Conservation (phyloP, 176 grass and related monocot genomes). For the Triticum turgidum region DNA sequence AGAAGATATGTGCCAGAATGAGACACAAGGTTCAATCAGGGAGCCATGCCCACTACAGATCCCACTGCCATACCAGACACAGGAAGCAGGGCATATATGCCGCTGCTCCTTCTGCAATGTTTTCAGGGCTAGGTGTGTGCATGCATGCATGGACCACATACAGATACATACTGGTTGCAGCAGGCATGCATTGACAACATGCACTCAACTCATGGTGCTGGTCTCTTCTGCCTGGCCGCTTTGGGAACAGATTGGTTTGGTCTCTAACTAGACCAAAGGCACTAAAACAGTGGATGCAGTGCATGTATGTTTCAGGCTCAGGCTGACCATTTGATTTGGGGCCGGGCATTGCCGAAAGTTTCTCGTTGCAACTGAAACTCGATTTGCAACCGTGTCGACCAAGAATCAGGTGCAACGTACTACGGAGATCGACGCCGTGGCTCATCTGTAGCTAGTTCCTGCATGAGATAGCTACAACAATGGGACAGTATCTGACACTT, state of each 20-base stretch:
- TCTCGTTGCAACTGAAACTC: slow-evolving; percentile 22
- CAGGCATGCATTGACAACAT: neutral
- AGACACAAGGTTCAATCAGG: slow-evolving; percentile 34
- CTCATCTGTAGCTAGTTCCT: neutral
- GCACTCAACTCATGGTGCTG: slow-evolving; percentile 33
- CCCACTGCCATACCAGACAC: slow-evolving; percentile 26
- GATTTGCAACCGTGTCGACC: neutral
- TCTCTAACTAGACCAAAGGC: slow-evolving; percentile 6
- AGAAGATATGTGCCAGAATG: slow-evolving; percentile 15
- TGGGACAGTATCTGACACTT: neutral
- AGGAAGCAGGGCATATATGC: slow-evolving; percentile 21
- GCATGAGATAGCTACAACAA: neutral
- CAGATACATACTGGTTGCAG: slow-evolving; percentile 11
- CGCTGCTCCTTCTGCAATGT: neutral
- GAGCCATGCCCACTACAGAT: slow-evolving; percentile 19
- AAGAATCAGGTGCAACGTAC: neutral
- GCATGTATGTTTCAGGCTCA: neutral
- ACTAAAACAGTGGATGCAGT: neutral
- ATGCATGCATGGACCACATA: slow-evolving; percentile 38
- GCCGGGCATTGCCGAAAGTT: neutral
- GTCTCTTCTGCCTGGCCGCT: slow-evolving; percentile 32
- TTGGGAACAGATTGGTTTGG: slow-evolving; percentile 19
- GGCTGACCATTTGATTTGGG: neutral
- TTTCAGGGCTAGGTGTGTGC: slow-evolving; percentile 16
- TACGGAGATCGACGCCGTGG: neutral